Conservation (phyloP, 768 basidiomycete genomes). For the Rhodosporidiobolus odoratus region DNA sequence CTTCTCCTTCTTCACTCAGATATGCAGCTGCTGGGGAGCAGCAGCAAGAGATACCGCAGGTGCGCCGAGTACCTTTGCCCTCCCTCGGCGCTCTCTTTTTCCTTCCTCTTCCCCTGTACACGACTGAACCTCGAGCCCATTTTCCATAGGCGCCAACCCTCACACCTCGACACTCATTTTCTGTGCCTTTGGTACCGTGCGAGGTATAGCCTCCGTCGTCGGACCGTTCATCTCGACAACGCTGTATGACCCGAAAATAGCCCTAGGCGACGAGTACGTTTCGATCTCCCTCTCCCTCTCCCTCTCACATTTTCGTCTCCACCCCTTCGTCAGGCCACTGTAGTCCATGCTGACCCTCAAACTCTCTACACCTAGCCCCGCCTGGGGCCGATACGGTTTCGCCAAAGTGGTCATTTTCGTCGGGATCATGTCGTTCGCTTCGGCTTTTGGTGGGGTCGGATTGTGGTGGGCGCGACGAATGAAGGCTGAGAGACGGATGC, state of each 20-base stretch:
- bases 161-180: conserved; percentile 20
- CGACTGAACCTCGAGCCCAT: not conserved
- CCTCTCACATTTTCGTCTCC: not conserved
- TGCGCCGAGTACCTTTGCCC: conserved; percentile 5
- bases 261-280: conserved; percentile 11
- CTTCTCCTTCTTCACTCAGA: conserved; percentile 7
- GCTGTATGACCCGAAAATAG: conserved; percentile 12
- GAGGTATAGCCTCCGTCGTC: conserved; percentile 18
- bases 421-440: conserved; percentile 3
- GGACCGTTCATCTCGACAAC: conserved; percentile 21
- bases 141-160: conserved; percentile 17
- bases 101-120: not conserved
- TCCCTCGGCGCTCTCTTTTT: not conserved
- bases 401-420: conserved; percentile 22
- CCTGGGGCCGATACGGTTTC: conserved; percentile 22
- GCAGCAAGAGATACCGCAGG: not conserved
- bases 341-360: not conserved
- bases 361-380: not conserved
- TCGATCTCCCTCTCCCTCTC: not conserved
- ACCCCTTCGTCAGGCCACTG: not conserved
- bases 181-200: conserved; percentile 16
- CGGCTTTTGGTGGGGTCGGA: conserved; percentile 5
- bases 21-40: conserved; percentile 9
- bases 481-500: not conserved
- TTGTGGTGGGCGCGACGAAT: not conserved